phyloP scores from a whole-genome alignment of 495 filamentous ascomycete species.

The Choiromyces venosus region DNA sequence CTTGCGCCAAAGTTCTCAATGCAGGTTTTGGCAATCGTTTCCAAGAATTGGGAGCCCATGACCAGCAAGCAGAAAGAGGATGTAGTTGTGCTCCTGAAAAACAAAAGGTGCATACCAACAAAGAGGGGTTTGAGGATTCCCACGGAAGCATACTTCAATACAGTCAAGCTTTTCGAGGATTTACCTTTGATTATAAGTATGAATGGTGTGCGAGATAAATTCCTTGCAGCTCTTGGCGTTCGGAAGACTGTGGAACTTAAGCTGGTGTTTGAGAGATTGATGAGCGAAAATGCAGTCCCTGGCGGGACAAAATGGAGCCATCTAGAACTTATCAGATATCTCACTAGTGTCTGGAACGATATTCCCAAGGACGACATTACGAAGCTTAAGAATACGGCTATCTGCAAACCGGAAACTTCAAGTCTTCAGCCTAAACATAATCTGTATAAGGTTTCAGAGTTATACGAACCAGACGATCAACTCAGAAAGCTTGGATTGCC shows the following conservation, averaged over 20 bases:
- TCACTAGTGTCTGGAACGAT: conserved; percentile 81
- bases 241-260: conserved; percentile 81
- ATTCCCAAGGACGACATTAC: conserved; percentile 80
- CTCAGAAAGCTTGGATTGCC: conserved; percentile 65
- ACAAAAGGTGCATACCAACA: conserved; percentile 77
- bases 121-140: conserved; percentile 86
- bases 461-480: conserved; percentile 74
- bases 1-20: conserved; percentile 67
- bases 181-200: conserved; percentile 72
- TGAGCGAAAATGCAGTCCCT: conserved; percentile 50
- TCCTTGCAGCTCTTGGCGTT: conserved; percentile 75
- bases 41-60: conserved; percentile 79
- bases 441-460: conserved; percentile 72
- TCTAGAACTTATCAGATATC: conserved; percentile 87
- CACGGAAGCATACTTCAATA: conserved; percentile 81
- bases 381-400: conserved; percentile 65
- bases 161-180: conserved; percentile 89
- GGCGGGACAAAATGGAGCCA: conserved; percentile 73
- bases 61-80: conserved; percentile 59
- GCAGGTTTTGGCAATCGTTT: conserved; percentile 71
- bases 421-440: conserved; percentile 41
- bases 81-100: conserved; percentile 57
- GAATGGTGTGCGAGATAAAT: conserved; percentile 78
- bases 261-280: conserved; percentile 82
- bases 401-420: conserved; percentile 70